phyloP scores from a whole-genome alignment of 306 rosid genomes.

The Gillenia trifoliata region DNA sequence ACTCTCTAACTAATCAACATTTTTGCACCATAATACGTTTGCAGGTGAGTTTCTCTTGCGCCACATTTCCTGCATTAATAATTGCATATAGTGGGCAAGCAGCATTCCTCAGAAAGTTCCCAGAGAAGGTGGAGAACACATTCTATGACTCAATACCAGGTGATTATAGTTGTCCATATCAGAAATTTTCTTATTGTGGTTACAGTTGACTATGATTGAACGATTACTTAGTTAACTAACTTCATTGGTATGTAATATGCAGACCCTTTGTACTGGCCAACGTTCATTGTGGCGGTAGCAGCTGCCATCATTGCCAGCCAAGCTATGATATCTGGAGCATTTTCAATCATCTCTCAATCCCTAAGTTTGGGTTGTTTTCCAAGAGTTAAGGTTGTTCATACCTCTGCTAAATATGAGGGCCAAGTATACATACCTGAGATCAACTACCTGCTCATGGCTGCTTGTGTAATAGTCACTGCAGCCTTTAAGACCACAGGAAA shows the following conservation, averaged over 20 bases:
- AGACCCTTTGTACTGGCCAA: constrained; percentile 80
- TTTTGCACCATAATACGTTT: background rate
- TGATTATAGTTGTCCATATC: background rate
- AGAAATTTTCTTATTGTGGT: background rate
- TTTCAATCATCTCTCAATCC: constrained; percentile 65
- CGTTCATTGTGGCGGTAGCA: constrained; percentile 66
- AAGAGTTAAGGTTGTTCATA: constrained; percentile 68
- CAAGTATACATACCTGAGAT: constrained; percentile 81
- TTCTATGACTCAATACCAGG: constrained; percentile 55
- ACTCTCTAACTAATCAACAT: background rate
- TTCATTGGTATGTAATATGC: constrained; percentile 7
- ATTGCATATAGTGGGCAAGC: constrained; percentile 52
- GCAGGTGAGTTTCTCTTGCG: constrained; percentile 54
- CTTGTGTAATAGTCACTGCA: constrained; percentile 51
- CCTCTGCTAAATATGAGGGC: constrained; percentile 62
- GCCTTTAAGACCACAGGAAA: constrained; percentile 69
- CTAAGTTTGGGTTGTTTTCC: constrained; percentile 77
- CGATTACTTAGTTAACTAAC: background rate
- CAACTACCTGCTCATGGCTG: constrained; percentile 69
- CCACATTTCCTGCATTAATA: constrained; percentile 43
- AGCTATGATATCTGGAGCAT: constrained; percentile 90
- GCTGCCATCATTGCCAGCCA: constrained; percentile 86
- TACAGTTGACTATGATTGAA: background rate
- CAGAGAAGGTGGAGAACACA: constrained; percentile 20
- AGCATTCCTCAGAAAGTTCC: constrained; percentile 62